Evolutionary conservation across 2,329 filamentous ascomycete genomes (phyloP), one percentile per base, ranked within the genome.

Genomic region (Curvularia spicifera): DNA sequence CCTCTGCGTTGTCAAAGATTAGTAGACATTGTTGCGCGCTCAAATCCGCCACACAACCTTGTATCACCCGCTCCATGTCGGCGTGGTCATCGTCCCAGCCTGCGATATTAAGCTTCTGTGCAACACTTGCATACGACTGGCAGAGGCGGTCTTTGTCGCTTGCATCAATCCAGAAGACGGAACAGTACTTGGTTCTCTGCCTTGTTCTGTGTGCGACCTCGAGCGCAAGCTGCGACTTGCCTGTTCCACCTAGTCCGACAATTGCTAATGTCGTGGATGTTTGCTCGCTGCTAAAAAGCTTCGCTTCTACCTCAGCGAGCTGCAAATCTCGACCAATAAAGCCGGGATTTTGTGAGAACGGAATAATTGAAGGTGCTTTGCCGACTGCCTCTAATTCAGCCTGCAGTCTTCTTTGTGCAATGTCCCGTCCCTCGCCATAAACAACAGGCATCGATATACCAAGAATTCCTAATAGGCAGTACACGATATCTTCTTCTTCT

Each of bases 151-250:
- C 35, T 18, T 37, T 37, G 35, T 37, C 35, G n/a, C 35, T 37
- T 5, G 35, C 35, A 5, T 37, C 35, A 5, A 37, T 37, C 35
- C 35, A 37, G 35, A 37, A 77, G 51, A 83, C 65, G 0, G 76
- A 79, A 51, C 69, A 79, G 6, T 75, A 71, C 1, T 72, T 71
- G 35, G 68, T 49, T 39, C 72, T 69, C 7, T 76, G 52, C 53
- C 6, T 18, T 37, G 35, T 9, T 37, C 35, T 37, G 18, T 37
- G 35, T 3, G 76, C 78, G 31, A 81, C 56, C 57, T 79, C 71
- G 3, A 82, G 64, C 37, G 63, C 66, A 4, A 68, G 61, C 57
- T 70, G 66, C 40, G 61, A 63, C 44, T 70, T 70, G 48, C 67
- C 66, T 50, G 52, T 67, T 55, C 67, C 65, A 7, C 60, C 57